Evolutionary conservation across 768 basidiomycete genomes (phyloP).

Genomic region (Psilocybe cubensis): DNA sequence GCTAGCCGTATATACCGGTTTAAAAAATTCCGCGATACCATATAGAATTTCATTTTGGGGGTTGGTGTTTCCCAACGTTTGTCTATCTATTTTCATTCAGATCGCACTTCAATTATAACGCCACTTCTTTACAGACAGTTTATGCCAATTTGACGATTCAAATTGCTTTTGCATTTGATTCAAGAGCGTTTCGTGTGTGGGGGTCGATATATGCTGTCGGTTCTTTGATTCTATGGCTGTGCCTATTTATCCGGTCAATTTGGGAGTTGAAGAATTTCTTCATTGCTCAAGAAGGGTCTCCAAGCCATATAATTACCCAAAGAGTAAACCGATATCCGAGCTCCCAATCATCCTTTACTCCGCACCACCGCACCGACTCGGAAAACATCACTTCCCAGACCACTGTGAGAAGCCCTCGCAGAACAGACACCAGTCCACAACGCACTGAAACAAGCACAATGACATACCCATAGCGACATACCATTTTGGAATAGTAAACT

Average conservation of each 20-base stretch:
- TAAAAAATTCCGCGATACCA: constrained; percentile 43
- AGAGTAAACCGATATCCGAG: constrained; percentile 3
- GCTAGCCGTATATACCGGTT: constrained; percentile 47
- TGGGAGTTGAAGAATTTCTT: constrained; percentile 26
- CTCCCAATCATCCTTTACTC: not conserved
- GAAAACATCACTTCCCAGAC: not conserved
- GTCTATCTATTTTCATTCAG: constrained; percentile 7
- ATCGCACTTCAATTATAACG: not conserved
- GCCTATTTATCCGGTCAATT: constrained; percentile 47
- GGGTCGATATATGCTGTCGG: constrained; percentile 57
- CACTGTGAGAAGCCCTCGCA: not conserved
- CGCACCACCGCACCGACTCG: not conserved
- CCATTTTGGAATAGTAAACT: not conserved
- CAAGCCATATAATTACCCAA: not conserved
- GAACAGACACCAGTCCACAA: not conserved
- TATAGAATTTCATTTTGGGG: constrained; percentile 71
- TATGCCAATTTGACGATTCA: constrained; percentile 67
- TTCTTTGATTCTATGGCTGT: constrained; percentile 57
- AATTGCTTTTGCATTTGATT: constrained; percentile 52
- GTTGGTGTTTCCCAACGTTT: constrained; percentile 69
- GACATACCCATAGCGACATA: not conserved
- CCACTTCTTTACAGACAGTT: constrained; percentile 35
- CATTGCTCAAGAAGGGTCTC: constrained; percentile 2
- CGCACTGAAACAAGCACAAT: constrained; percentile 3
- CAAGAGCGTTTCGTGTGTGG: constrained; percentile 56